These are phyloP conservation scores for Aciculosporium take DNA, from an alignment of 2,329 filamentous ascomycete genomes.

Conservation along the genomic window DNA sequence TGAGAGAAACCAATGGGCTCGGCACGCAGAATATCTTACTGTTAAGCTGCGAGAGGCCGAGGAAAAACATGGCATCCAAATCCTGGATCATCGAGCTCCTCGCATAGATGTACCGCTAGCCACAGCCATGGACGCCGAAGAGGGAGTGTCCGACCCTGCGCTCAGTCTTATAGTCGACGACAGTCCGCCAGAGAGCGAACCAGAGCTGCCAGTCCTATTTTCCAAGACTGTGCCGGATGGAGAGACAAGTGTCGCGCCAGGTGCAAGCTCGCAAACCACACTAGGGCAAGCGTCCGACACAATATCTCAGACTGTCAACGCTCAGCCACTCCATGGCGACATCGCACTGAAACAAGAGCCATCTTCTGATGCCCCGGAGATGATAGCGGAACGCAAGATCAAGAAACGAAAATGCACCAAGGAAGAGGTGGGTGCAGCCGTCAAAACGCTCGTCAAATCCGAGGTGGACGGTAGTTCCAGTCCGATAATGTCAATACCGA, in stretches of 20 bases:
- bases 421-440: conserved; percentile 10
- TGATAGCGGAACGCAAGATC: conserved; percentile 35
- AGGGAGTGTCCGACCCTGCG: neutral
- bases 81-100: conserved; percentile 11
- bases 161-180: conserved; percentile 4
- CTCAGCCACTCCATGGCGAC: conserved; percentile 7
- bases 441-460: conserved; percentile 25
- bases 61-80: conserved; percentile 19
- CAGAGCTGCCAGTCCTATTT: conserved; percentile 1
- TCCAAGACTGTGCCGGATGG: neutral
- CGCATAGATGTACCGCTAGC: conserved; percentile 2
- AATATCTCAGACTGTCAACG: conserved; percentile 12
- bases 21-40: conserved; percentile 29
- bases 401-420: conserved; percentile 30
- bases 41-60: conserved; percentile 29
- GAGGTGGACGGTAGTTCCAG: conserved; percentile 21
- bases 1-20: conserved; percentile 30
- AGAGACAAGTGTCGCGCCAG: conserved; percentile 4
- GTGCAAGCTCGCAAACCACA: conserved; percentile 15
- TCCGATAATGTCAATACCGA: conserved; percentile 12
- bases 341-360: conserved; percentile 33
- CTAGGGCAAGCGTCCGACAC: conserved; percentile 14
- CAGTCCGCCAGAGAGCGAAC: neutral
- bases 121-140: conserved; percentile 5
- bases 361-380: conserved; percentile 36